Conservation (phyloP, 768 basidiomycete species). For the Russula virescens region DNA sequence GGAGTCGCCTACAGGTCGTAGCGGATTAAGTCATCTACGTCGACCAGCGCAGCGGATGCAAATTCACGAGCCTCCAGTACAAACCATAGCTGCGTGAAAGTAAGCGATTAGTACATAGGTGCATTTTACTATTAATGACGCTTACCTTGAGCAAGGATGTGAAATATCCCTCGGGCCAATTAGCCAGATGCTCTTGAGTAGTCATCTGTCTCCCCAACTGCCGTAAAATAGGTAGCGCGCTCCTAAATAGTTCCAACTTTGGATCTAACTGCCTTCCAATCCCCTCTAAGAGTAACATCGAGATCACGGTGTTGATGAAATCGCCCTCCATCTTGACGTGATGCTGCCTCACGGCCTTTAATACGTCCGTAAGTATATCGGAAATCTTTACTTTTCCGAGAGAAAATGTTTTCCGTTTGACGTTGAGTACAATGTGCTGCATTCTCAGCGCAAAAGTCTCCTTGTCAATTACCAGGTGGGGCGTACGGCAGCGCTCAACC, state of each 20-base stretch:
- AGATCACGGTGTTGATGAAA: slow-evolving; percentile 97
- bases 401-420: slow-evolving; percentile 96
- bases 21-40: slow-evolving; percentile 81
- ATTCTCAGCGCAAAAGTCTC: slow-evolving; percentile 98
- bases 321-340: slow-evolving; percentile 99
- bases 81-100: slow-evolving; percentile 66
- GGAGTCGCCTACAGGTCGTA: slow-evolving; percentile 69
- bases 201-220: slow-evolving; percentile 92
- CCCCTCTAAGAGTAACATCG: slow-evolving; percentile 88
- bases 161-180: slow-evolving; percentile 64
- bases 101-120: slow-evolving; percentile 7
- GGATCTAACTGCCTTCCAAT: slow-evolving; percentile 95
- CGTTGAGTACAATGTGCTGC: slow-evolving; percentile 88
- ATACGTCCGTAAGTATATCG: slow-evolving; percentile 85
- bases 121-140: neutral
- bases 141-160: slow-evolving; percentile 85
- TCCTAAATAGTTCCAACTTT: slow-evolving; percentile 88
- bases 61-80: slow-evolving; percentile 90
- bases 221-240: slow-evolving; percentile 87
- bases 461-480: slow-evolving; percentile 82
- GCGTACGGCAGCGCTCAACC: slow-evolving; percentile 90
- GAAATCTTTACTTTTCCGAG: slow-evolving; percentile 96
- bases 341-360: slow-evolving; percentile 79
- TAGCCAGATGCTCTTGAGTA: slow-evolving; percentile 55
- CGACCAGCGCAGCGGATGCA: slow-evolving; percentile 68